Base-by-base conservation (phyloP, 768 basidiomycete species). In the Mycena metata region DNA sequence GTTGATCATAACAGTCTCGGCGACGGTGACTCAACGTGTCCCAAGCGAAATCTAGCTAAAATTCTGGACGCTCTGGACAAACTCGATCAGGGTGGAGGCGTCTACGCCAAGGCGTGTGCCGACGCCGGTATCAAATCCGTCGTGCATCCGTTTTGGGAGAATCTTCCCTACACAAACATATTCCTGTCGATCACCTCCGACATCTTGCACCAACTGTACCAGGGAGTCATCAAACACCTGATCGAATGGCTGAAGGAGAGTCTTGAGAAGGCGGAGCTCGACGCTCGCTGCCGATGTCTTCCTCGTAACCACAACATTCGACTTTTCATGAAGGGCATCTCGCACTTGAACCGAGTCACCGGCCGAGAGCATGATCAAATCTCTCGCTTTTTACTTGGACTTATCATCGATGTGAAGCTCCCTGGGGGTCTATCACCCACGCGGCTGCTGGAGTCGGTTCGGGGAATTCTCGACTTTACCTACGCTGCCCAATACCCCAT, bases 181-280 rank as follows among this genome's bases (percentile, higher is more conserved):
- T 76, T 60, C 43, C 69, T 46, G 0, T 75, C 73, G 0, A 75
- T 77, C 24, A 79, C 76, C 9, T 78, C 81, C 1, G 78, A 82
- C 58, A 66, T 80, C 17, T 72, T 82, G 1, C 80, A 82, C 56
- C 77, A 81, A 43, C 67, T 81, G 0, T 73, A 76, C 41, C 77
- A 81, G 69, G 82, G 80, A 2, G 64, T 81, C 16, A 69, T 81
- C 26, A 75, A 78, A 61, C 76, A 80, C 61, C 41, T 79, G 19
- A 33, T 78, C 13, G 10, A 61, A 2, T 77, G 76, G 76, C 42
- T 78, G 4, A 67, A 42, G 19, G 23, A 54, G 4, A 65, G 71
- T 2, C 73, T 41, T 51, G 69, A 71, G 2, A 30, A 45, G 3
- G 56, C 43, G 0, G 79, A 79, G 58, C 69, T 79, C 16, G 76